These are phyloP conservation scores for Komagataella pastoris DNA, from an alignment of 805 yeast genomes.

Conservation along the genomic window DNA sequence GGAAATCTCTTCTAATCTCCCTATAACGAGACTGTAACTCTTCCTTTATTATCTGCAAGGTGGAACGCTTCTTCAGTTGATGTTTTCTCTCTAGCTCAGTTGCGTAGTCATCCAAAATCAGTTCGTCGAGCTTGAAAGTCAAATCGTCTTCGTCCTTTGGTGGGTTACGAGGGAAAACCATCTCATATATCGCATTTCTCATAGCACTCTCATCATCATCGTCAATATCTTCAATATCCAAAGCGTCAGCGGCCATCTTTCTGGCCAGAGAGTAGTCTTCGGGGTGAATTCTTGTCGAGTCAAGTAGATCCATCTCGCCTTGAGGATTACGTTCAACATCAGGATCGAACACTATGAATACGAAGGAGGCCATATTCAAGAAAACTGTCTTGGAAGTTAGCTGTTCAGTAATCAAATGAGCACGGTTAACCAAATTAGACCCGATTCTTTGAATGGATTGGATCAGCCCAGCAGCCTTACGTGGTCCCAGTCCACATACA, in stretches of 20 bases:
- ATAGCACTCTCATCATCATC: conserved; percentile 40
- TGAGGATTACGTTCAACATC: conserved; percentile 46
- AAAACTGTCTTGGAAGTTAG: conserved; percentile 72
- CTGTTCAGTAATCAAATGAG: conserved; percentile 72
- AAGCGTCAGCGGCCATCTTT: conserved; percentile 96
- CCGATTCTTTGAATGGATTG: conserved; percentile 67
- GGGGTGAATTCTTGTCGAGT: conserved; percentile 94
- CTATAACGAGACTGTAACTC: conserved; percentile 83
- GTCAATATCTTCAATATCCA: conserved; percentile 92
- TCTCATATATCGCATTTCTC: conserved; percentile 44
- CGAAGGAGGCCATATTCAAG: conserved; percentile 84
- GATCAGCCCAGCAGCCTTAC: conserved; percentile 81
- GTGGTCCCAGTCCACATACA: conserved; percentile 88
- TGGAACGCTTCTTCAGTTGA: conserved; percentile 62
- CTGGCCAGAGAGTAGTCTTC: conserved; percentile 94
- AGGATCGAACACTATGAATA: conserved; percentile 50
- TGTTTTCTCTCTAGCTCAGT: conserved; percentile 68
- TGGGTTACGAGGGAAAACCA: conserved; percentile 31
- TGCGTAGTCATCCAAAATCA: conserved; percentile 85
- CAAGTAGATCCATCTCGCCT: conserved; percentile 67
- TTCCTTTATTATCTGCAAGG: conserved; percentile 70
- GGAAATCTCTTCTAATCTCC: conserved; percentile 71
- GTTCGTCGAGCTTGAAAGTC: conserved; percentile 65
- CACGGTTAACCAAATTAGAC: conserved; percentile 49
- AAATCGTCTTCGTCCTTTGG: conserved; percentile 58